A percentile compares a stretch with the other conserved stretches of the same genome.
Conservation (phyloP, 2,329 filamentous ascomycete genomes). For the Hortaea werneckii region DNA sequence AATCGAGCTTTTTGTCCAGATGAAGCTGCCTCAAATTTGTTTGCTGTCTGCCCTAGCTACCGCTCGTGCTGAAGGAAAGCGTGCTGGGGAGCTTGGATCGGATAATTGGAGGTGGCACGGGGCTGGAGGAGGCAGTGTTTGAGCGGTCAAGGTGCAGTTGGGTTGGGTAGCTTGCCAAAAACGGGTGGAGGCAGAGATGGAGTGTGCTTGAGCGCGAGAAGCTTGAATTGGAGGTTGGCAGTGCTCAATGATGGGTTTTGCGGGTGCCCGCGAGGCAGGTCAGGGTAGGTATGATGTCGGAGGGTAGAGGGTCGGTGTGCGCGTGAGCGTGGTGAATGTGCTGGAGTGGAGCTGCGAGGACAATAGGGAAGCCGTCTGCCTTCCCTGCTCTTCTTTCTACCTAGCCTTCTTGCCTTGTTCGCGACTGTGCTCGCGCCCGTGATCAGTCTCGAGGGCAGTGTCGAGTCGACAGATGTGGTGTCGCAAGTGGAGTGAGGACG, state of each 20-base stretch:
- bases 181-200: not conserved
- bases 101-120: slow-evolving; percentile 1
- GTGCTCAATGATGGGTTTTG: not conserved
- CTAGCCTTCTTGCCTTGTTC: slow-evolving; percentile 5
- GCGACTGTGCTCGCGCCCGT: not conserved
- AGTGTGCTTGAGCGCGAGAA: not conserved
- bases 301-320: slow-evolving; percentile 1
- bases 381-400: slow-evolving; percentile 9
- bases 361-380: not conserved
- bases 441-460: too few species aligned
- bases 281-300: slow-evolving; percentile 2
- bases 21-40: not conserved
- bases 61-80: slow-evolving; percentile 6
- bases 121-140: slow-evolving; percentile 2
- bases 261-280: not conserved
- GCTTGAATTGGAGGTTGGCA: not conserved
- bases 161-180: slow-evolving; percentile 1
- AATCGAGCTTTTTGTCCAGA: not conserved
- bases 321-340: slow-evolving; percentile 5
- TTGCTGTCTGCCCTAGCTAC: slow-evolving; percentile 8
- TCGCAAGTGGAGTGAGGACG: too few species aligned
- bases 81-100: slow-evolving; percentile 4
- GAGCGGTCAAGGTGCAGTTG: slow-evolving; percentile 9
- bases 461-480: too few species aligned
- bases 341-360: slow-evolving; percentile 2